Evolutionary conservation across 345 rosid genomes (phyloP), one percentile per base, ranked within the genome.

Genomic region (Acer negundo): DNA sequence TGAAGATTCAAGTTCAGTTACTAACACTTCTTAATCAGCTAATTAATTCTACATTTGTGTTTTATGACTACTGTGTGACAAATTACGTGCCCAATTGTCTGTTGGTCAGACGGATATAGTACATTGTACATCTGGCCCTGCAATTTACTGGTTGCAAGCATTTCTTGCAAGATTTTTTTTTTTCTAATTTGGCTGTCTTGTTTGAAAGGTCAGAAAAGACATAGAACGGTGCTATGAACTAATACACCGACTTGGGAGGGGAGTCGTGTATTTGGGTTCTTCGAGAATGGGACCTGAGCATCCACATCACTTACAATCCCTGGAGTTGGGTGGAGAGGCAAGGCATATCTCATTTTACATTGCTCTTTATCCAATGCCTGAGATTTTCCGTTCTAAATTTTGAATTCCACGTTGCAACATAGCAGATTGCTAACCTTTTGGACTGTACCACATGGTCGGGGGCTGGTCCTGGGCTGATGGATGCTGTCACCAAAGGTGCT

Each of bases 391-490:
- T 11, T 35, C 74, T 58, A n/a, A 1, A 17, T 67, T 26, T 6
- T 44, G 31, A 40, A 12, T 51, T 56, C 10, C 15, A 49, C 35
- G 62, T 76, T 73, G 51, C 28, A 35, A 22, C 46, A 78, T 49
- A 73, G 74, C 86, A 95, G 98, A 83, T 90, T 76, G 99, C 98
- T 64, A 85, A 62, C 70, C 93, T 93, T 65, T 82, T 95, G 88
- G 89, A 90, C 72, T 92, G 97, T 79, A 90, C 99, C 13, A 89
- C 97, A 7, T 95, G 99, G 99, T 87, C 96, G 7, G 98, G 99
- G 49, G 98, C 89, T 80, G 99, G 99, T 86, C 92, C 97, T 42
- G 95, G 99, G 69, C 95, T 95, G 61, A 95, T 95, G 98, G 99
- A 95, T 79, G 99, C 98, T 74, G 90, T 85, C 23, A 87, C 83